A percentile compares a stretch with the other conserved stretches of the same genome.
These are phyloP conservation scores for Jaapia argillacea DNA, from an alignment of 768 basidiomycete species.

Conservation along the genomic window DNA sequence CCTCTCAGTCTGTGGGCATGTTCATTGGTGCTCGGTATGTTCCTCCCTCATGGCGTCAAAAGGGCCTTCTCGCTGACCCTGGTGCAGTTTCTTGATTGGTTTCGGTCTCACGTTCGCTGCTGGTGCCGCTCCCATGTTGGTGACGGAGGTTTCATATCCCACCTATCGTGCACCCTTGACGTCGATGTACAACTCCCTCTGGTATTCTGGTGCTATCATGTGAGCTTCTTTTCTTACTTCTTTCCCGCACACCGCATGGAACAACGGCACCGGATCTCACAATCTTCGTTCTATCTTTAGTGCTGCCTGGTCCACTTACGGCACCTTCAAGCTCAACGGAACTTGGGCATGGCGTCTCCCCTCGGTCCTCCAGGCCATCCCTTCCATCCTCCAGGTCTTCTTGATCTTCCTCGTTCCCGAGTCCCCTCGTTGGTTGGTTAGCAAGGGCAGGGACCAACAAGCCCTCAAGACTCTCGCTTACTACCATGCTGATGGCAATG, in stretches of 20 bases:
- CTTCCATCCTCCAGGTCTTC: slow-evolving; percentile 54
- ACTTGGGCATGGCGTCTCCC: slow-evolving; percentile 83
- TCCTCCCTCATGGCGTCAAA: too few species aligned
- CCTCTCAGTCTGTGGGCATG: slow-evolving; percentile 63
- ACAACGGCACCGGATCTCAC: too few species aligned
- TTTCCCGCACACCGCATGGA: too few species aligned
- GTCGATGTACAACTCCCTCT: slow-evolving; percentile 73
- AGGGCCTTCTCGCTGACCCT: too few species aligned
- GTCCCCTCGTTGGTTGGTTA: slow-evolving; percentile 76
- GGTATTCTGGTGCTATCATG: slow-evolving; percentile 80
- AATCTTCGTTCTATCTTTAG: too few species aligned
- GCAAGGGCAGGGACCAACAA: slow-evolving; percentile 60
- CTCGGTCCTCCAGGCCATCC: slow-evolving; percentile 60
- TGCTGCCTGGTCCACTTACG: slow-evolving; percentile 80
- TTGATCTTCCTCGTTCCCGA: slow-evolving; percentile 70
- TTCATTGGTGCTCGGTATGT: slow-evolving; percentile 69
- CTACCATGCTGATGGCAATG: slow-evolving; percentile 75
- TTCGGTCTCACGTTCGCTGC: slow-evolving; percentile 69
- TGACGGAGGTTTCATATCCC: slow-evolving; percentile 83
- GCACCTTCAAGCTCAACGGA: slow-evolving; percentile 57
- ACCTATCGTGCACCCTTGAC: slow-evolving; percentile 73
- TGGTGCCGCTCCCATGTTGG: slow-evolving; percentile 71
- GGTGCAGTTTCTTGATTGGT: slow-evolving; percentile 52
- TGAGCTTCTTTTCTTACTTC: slow-evolving; percentile 27
- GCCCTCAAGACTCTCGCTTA: slow-evolving; percentile 67